Evolutionary conservation across 1,284 basidiomycete genomes (phyloP).

Genomic region (Moesziomyces antarcticus): DNA sequence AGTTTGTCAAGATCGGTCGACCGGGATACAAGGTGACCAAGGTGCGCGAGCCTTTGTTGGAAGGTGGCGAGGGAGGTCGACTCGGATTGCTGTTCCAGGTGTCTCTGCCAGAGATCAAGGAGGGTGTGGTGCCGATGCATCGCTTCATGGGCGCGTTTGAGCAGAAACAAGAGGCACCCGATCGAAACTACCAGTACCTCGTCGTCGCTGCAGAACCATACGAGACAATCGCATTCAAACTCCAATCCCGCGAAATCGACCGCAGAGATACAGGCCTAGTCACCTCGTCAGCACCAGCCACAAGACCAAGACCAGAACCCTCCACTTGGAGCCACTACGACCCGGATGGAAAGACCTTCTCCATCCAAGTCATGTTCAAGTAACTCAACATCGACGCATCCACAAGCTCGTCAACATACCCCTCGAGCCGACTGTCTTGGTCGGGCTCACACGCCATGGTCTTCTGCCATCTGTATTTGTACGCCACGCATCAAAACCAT

Average conservation of each 20-base stretch:
- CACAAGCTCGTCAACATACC: slow-evolving; percentile 7
- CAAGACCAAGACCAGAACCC: slow-evolving; percentile 53
- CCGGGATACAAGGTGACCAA: slow-evolving; percentile 94
- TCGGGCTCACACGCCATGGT: not conserved
- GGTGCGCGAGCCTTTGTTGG: slow-evolving; percentile 74
- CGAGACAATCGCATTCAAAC: slow-evolving; percentile 97
- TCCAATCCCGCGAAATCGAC: slow-evolving; percentile 96
- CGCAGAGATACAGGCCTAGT: slow-evolving; percentile 63
- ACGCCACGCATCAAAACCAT: not conserved
- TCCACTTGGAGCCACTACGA: slow-evolving; percentile 64
- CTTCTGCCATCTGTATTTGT: slow-evolving; percentile 25
- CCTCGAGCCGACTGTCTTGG: not conserved
- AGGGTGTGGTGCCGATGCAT: slow-evolving; percentile 83
- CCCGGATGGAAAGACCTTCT: slow-evolving; percentile 59
- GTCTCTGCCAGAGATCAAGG: slow-evolving; percentile 87
- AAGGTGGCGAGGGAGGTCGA: slow-evolving; percentile 66
- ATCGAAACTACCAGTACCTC: slow-evolving; percentile 95
- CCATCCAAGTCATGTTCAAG: slow-evolving; percentile 62
- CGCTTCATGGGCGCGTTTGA: slow-evolving; percentile 99
- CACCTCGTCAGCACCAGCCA: slow-evolving; percentile 32
- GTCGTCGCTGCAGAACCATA: slow-evolving; percentile 99
- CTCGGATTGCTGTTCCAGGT: slow-evolving; percentile 95
- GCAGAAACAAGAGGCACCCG: slow-evolving; percentile 92
- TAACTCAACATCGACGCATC: not conserved
- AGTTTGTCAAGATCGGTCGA: slow-evolving; percentile 93